phyloP scores from a whole-genome alignment of 805 yeast genomes.

The Starmerella geochares region DNA sequence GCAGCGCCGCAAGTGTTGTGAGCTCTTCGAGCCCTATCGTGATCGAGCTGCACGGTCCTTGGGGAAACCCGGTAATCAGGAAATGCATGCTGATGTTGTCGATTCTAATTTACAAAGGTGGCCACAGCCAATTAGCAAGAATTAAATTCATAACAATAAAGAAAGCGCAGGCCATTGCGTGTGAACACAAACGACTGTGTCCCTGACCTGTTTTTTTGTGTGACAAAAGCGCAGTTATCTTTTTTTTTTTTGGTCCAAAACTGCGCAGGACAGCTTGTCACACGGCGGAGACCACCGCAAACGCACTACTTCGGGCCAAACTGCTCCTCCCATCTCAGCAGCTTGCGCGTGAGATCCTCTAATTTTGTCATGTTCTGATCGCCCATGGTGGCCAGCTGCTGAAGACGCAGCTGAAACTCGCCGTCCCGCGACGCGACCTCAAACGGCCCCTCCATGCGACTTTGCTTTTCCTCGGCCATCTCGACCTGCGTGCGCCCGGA shows the following conservation, averaged over 20 bases:
- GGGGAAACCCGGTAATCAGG: no score
- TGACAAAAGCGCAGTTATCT: no score
- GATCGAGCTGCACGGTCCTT: no score
- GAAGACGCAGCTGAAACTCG: slow-evolving; percentile 22
- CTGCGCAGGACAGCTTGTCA: no score
- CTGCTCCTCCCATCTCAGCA: slow-evolving; percentile 69
- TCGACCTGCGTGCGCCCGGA: slow-evolving; percentile 79
- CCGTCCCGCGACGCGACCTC: slow-evolving; percentile 29
- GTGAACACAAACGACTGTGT: no score
- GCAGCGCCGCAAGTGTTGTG: no score
- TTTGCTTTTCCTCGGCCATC: slow-evolving; percentile 60
- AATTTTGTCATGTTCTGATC: slow-evolving; percentile 51
- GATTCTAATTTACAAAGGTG: background rate
- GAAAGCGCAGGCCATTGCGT: no score
- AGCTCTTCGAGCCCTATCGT: no score
- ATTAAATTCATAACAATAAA: background rate
- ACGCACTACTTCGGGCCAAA: slow-evolving; percentile 28
- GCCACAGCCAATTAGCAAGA: background rate
- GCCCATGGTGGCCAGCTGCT: slow-evolving; percentile 35
- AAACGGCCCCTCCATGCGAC: slow-evolving; percentile 40
- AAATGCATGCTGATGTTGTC: background rate
- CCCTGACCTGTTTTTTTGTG: no score
- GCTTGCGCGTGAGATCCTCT: slow-evolving; percentile 62
- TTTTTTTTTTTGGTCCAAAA: no score
- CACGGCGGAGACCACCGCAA: no score